Base-by-base conservation (phyloP, 805 yeast genomes). In the Wickerhamomyces silvicola region DNA sequence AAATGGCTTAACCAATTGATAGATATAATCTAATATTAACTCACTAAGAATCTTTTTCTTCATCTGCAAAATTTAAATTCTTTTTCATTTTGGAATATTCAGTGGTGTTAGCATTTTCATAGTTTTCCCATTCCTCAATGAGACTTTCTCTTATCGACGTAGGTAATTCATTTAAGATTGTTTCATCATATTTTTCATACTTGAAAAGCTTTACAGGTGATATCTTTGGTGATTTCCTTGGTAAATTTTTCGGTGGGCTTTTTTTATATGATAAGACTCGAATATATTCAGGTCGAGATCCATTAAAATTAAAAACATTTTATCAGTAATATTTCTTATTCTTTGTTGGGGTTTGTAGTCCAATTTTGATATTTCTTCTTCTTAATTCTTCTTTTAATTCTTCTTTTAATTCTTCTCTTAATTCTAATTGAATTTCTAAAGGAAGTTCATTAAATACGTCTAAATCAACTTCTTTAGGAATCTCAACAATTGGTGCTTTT, bases 391-490 rank as follows among this genome's bases (percentile, higher is more conserved):
- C 50, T 38, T 59, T 62, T 1, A 87, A 48, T 44, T 87, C 96
- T 2, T 56, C 42, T 42, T n/a, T 43, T 19, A 79, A 48, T 39
- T 81, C 85, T 4, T 53, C 50, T 38, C 58, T 62, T 1, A 87
- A 48, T 44, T 87, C 96, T 2, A 56, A 42, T 42, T 75, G 75
- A 5, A 87, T 73, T 16, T 78, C 81, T 2, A 22, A 7, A 31
- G 96, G 96, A 7, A 87, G 56, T 28, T 67, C 71, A 10, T 68
- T 61, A 46, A 84, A 72, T 2, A 81, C 83, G 2, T 68, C 72
- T 68, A 76, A 64, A 45, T 85, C 86, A 22, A 80, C 64, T n/a
- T 70, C 44, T 25, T 45, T 45, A 6, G 56, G 57, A 18, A 51
- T 37, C 4, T 33, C 36, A 12, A 38, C 22, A 12, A 46, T 35